Conservation (phyloP, 768 basidiomycete genomes). For the Psilocybe tampanensis region DNA sequence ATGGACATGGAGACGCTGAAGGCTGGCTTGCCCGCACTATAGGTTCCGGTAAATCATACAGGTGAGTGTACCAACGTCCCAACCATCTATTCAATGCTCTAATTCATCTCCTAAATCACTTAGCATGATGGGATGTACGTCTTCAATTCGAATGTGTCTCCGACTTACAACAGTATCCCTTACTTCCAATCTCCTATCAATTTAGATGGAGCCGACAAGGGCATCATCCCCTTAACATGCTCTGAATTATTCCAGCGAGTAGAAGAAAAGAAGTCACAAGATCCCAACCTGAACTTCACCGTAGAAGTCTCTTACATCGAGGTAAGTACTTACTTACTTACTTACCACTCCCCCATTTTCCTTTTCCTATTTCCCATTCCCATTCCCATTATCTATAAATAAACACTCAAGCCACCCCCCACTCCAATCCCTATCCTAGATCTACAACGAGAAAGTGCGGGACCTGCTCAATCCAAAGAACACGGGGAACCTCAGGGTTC, state of each 20-base stretch:
- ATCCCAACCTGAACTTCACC: conserved; percentile 76
- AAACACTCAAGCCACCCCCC: neutral
- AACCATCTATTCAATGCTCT: neutral
- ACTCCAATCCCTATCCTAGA: conserved; percentile 53
- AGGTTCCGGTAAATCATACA: conserved; percentile 94
- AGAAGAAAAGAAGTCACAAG: conserved; percentile 57
- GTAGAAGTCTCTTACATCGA: conserved; percentile 99
- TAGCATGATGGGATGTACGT: conserved; percentile 97
- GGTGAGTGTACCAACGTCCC: conserved; percentile 46
- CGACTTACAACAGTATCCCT: neutral
- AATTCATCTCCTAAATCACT: conserved; percentile 7
- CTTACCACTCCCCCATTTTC: too few relatives aligned
- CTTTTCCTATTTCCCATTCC: too few relatives aligned
- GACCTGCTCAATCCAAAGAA: conserved; percentile 98
- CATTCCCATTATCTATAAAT: neutral
- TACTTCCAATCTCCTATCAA: neutral
- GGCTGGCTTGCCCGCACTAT: conserved; percentile 3
- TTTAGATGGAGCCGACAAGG: conserved; percentile 91
- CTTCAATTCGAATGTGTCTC: neutral
- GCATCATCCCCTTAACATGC: conserved; percentile 96
- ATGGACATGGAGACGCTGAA: conserved; percentile 1
- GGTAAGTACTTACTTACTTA: conserved; percentile 38
- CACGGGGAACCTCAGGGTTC: conserved; percentile 91
- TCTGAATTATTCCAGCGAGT: conserved; percentile 90
- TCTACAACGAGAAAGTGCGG: conserved; percentile 97